Evolutionary conservation across 768 basidiomycete genomes (phyloP), one percentile per base, ranked within the genome.

Genomic region (Hygrocybe coccinea): DNA sequence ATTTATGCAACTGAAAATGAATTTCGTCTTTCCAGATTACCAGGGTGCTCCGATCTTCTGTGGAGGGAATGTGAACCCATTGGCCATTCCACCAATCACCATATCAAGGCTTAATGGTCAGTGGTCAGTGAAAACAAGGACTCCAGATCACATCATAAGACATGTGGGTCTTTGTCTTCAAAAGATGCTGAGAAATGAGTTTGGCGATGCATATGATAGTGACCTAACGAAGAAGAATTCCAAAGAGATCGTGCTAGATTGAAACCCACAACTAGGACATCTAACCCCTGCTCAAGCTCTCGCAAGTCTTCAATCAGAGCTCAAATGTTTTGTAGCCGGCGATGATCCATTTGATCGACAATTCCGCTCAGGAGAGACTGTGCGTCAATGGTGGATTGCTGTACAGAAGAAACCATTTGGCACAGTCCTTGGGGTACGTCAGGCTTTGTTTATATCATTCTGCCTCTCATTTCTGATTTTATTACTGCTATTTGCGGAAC

Each of bases 21-120:
- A 19, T 5, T 19, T 19, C 3, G 12, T 15, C 24, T 39, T 41
- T 44, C 17, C 33, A 61, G 64, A 34, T 29, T 64, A 62, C 58
- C 19, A 63, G 5, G 55, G 56, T n/a, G 65, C 68, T 2, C 35
- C 59, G 1, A 69, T 72, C 35, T 61, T 72, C 34, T 64, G 62
- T 39, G 63, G 67, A 22, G 59, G 60, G 3, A 25, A 37, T 6
- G 34, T 50, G 5, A 50, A 50, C 21, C 49, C 49, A 15, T 35
- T 50, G 33, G 24, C 34, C 24, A 25, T 50, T 8, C 49, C 49
- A 25, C 33, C 49, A 34, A 25, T 50, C n/a, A 37, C 35, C 14
- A 35, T 50, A 14, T 25, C 15, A 19, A 25, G 15, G 5, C 4
- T 14, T 19, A 25, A 25, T 22, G 10, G 35, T 25, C 17, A 50